Conservation (phyloP, 805 yeast species). For the Wickerhamiella occidentalis region DNA sequence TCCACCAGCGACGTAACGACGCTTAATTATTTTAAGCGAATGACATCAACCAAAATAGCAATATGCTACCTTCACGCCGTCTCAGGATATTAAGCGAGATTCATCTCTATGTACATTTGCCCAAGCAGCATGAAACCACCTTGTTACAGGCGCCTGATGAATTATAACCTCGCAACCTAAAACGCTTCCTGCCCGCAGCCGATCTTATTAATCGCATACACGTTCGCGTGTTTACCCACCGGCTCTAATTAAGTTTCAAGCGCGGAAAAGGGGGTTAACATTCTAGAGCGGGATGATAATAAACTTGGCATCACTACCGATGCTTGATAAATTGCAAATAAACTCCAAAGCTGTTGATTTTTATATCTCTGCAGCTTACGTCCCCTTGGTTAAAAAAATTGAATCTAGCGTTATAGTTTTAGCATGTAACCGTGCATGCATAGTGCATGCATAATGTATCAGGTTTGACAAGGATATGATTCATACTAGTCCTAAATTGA, state of each 20-base stretch:
- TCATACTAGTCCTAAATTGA: background rate
- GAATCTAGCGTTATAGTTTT: background rate
- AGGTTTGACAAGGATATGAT: slow-evolving; percentile 4
- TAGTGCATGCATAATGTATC: background rate
- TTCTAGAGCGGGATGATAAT: background rate
- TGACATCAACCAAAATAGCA: background rate
- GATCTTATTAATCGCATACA: background rate
- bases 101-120: background rate
- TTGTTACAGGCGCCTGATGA: background rate
- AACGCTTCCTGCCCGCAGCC: slow-evolving; percentile 2
- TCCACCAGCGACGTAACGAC: background rate
- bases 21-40: background rate
- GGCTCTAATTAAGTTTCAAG: background rate
- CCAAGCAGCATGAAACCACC: slow-evolving; percentile 1
- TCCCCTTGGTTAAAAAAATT: background rate
- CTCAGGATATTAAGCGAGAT: background rate
- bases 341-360: no score
- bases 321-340: no score
- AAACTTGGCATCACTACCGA: no score
- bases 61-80: background rate
- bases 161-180: slow-evolving; percentile 2
- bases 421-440: slow-evolving; percentile 6
- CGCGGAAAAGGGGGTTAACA: background rate
- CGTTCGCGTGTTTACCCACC: slow-evolving; percentile 3
- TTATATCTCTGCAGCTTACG: no score